A percentile compares a stretch with the other conserved stretches of the same genome.
Evolutionary conservation across 371 early-diverging fungal genomes (phyloP).

Genomic region (Mortierella sp.): DNA sequence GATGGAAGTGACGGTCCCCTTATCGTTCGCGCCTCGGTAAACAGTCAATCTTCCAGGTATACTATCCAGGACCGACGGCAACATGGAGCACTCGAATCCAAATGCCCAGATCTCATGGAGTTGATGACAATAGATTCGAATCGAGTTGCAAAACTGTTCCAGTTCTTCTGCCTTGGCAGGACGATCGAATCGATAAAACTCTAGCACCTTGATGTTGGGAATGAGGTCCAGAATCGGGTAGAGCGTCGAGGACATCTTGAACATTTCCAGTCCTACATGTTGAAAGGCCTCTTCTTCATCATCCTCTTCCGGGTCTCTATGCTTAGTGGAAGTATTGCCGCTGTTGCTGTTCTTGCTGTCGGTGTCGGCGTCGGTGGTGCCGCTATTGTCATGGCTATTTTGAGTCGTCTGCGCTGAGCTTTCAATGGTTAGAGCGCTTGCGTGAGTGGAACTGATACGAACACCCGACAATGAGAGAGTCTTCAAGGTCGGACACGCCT

Average conservation of each 20-base stretch:
- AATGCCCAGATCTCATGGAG: conserved; percentile 21
- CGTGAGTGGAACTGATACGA: too few species aligned
- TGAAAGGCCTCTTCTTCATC: conserved; percentile 9
- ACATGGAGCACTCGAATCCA: conserved; percentile 48
- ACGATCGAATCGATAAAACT: conserved; percentile 39
- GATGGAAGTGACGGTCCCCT: conserved; percentile 19
- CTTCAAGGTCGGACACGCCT: conserved; percentile 29
- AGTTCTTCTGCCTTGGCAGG: conserved; percentile 1
- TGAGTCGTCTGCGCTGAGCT: too few species aligned
- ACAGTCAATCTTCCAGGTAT: background rate
- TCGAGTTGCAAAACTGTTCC: conserved; percentile 18
- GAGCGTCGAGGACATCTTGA: conserved; percentile 32
- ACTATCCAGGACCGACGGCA: conserved; percentile 18
- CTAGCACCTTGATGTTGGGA: conserved; percentile 25
- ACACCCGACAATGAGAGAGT: conserved; percentile 9
- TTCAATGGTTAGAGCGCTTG: too few species aligned
- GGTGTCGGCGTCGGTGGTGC: background rate
- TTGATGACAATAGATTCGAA: conserved; percentile 15
- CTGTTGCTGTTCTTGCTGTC: background rate
- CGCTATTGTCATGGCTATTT: too few species aligned
- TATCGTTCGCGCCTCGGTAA: conserved; percentile 28
- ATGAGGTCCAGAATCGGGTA: conserved; percentile 24
- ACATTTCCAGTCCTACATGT: conserved; percentile 17
- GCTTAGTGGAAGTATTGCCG: background rate
- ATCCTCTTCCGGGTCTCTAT: background rate